These are phyloP conservation scores for Skeletonema menzelii DNA, from an alignment of 108 stramenopile species.

Conservation along the genomic window DNA sequence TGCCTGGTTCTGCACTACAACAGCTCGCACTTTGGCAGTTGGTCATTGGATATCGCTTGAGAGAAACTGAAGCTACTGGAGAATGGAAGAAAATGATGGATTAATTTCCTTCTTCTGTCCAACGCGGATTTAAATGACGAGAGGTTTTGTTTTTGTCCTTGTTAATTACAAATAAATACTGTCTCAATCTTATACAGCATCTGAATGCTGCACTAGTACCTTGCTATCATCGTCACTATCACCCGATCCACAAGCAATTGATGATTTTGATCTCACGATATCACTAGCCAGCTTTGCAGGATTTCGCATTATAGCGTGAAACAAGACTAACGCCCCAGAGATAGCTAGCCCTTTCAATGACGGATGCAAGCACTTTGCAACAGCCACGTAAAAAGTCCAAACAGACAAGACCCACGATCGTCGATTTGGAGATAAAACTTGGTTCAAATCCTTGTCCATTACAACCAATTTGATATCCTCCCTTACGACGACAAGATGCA, in stretches of 20 bases:
- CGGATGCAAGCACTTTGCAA: conserved; percentile 78
- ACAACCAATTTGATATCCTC: conserved; percentile 67
- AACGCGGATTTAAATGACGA: neutral
- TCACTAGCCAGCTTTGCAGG: conserved; percentile 70
- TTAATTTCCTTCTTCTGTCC: conserved; percentile 6
- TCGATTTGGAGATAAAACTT: conserved; percentile 61
- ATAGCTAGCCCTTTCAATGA: conserved; percentile 57
- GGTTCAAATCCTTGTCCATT: conserved; percentile 63
- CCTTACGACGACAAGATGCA: conserved; percentile 62
- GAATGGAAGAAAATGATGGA: conserved; percentile 81
- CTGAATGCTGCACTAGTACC: conserved; percentile 41
- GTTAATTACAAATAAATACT: neutral
- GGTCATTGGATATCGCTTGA: conserved; percentile 84
- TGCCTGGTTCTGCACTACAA: conserved; percentile 84
- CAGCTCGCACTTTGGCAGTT: conserved; percentile 91
- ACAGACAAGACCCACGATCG: conserved; percentile 60
- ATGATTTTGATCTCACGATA: conserved; percentile 7
- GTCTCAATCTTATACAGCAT: conserved; percentile 23
- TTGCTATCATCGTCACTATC: conserved; percentile 53
- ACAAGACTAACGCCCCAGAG: conserved; percentile 58
- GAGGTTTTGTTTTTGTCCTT: neutral
- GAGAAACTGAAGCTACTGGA: conserved; percentile 88
- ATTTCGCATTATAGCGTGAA: conserved; percentile 83
- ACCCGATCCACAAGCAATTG: conserved; percentile 16
- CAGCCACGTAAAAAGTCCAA: conserved; percentile 61